These are phyloP conservation scores for Cymbidium sinense DNA, from an alignment of 106 monocot genomes.

Conservation along the genomic window DNA sequence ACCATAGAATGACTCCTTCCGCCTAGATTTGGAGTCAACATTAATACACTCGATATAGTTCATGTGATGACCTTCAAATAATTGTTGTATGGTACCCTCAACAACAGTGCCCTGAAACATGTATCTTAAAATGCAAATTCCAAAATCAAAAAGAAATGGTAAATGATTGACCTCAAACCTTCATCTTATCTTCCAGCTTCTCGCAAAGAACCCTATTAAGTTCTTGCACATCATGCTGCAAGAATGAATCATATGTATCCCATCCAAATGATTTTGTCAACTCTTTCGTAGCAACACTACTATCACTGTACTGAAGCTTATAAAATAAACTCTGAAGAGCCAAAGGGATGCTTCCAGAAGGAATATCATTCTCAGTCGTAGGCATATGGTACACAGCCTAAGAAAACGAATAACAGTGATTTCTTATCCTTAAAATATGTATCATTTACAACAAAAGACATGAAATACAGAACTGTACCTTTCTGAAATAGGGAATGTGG, in stretches of 20 bases:
- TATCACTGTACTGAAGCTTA: slow-evolving; percentile 62
- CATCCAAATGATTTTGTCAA: slow-evolving; percentile 46
- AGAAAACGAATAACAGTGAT: neutral
- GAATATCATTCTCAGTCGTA: slow-evolving; percentile 42
- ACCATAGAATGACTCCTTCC: slow-evolving; percentile 75
- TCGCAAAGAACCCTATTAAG: slow-evolving; percentile 69
- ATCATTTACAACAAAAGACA: neutral
- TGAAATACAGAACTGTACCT: slow-evolving; percentile 24
- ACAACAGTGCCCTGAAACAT: slow-evolving; percentile 49
- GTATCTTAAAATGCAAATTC: neutral
- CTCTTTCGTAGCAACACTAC: slow-evolving; percentile 52
- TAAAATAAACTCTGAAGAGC: slow-evolving; percentile 50
- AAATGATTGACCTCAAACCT: slow-evolving; percentile 22
- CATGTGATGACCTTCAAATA: slow-evolving; percentile 71
- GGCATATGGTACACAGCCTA: slow-evolving; percentile 50
- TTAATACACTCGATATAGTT: slow-evolving; percentile 75
- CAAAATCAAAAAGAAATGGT: slow-evolving; percentile 1
- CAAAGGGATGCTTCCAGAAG: slow-evolving; percentile 35
- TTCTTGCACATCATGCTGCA: slow-evolving; percentile 74
- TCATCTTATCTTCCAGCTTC: slow-evolving; percentile 67
- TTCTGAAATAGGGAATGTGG: slow-evolving; percentile 67
- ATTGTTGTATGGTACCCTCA: slow-evolving; percentile 55
- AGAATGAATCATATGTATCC: slow-evolving; percentile 45
- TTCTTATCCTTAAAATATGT: neutral
- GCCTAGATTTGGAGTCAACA: slow-evolving; percentile 58